A percentile compares a stretch with the other conserved stretches of the same genome.
phyloP scores from a whole-genome alignment of 2,329 filamentous ascomycete species.

The Diaporthe capsici region DNA sequence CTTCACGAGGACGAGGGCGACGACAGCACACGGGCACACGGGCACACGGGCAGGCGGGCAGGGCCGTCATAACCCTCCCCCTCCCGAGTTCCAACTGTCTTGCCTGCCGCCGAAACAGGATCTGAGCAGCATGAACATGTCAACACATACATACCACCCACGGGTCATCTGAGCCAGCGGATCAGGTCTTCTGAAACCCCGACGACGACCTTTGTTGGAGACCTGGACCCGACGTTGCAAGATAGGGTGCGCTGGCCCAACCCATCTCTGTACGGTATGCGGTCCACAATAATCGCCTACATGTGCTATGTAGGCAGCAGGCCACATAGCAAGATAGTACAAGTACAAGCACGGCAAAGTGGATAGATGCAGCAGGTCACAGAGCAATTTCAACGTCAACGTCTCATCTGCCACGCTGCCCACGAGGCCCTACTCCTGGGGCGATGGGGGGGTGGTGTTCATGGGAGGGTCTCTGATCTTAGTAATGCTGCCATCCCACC shows the following conservation, averaged over 20 bases:
- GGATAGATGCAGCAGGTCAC: background rate
- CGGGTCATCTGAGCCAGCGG: conserved; percentile 24
- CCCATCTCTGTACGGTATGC: background rate
- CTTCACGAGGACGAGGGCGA: background rate
- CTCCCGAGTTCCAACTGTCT: background rate
- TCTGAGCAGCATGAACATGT: conserved; percentile 32
- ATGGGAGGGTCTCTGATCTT: conserved; percentile 28
- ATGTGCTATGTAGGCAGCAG: background rate
- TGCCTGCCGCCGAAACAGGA: conserved; percentile 35
- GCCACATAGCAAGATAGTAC: background rate
- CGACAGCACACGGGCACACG: background rate
- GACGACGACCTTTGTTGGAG: conserved; percentile 14
- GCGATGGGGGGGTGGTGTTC: background rate
- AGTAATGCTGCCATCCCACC: conserved; percentile 38
- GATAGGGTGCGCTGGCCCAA: conserved; percentile 11
- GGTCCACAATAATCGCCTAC: background rate
- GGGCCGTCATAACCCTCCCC: background rate
- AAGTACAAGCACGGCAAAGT: background rate
- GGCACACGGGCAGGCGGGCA: background rate
- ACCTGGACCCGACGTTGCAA: conserved; percentile 25
- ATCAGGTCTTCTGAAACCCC: conserved; percentile 30
- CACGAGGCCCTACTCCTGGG: background rate
- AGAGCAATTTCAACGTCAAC: background rate
- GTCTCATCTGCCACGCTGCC: conserved; percentile 18
- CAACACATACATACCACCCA: conserved; percentile 18